Evolutionary conservation across 306 rosid species (phyloP), one percentile per base, ranked within the genome.

Genomic region (Citrullus mucosospermus): DNA sequence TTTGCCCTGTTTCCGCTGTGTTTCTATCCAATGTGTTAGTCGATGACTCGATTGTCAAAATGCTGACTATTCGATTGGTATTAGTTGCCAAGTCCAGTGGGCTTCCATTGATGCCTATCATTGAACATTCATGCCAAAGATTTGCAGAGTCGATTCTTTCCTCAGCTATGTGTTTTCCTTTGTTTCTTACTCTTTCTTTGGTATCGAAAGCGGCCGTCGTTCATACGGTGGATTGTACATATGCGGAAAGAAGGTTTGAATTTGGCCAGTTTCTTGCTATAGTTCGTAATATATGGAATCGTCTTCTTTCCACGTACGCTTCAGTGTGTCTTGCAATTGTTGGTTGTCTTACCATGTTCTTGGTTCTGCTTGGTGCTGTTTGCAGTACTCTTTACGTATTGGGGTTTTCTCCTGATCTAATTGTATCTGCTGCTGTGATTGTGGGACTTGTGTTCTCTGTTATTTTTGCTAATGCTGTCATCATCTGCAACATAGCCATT

Each of bases 1-100:
- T 96, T 76, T 92, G 96, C 68, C 99, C 99, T 0, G 91, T 92
- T 53, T 85, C 96, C 55, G 93, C 98, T 22, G 84, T 91, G 74
- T 82, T 90, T 67, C 82, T 96, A 72, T 90, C 99, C 6, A 91
- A 91, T 82, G 79, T 87, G 12, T 78, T 90, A 57, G 90, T 91
- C n/a, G 92, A 92, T 84, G 86, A 83, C 17, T 84, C 93, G 14
- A 77, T 87, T 67, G 93, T 89, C 70, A 88, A 82, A 87, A 91
- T 75, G 74, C 86, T 96, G 9, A 86, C 90, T 34, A 28, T 93
- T 75, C 85, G 96, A 80, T 87, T 96, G 78, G 75, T 91, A 84
- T 78, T 96, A 80, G 83, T 96, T 79, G 96, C 96, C 12, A 88
- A 88, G 77, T 79, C 93, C 73, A 91, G 97, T 83, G 98, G 99